Evolutionary conservation across 192 early-diverging fungal species (phyloP).

Genomic region (Gonapodya prolifera): DNA sequence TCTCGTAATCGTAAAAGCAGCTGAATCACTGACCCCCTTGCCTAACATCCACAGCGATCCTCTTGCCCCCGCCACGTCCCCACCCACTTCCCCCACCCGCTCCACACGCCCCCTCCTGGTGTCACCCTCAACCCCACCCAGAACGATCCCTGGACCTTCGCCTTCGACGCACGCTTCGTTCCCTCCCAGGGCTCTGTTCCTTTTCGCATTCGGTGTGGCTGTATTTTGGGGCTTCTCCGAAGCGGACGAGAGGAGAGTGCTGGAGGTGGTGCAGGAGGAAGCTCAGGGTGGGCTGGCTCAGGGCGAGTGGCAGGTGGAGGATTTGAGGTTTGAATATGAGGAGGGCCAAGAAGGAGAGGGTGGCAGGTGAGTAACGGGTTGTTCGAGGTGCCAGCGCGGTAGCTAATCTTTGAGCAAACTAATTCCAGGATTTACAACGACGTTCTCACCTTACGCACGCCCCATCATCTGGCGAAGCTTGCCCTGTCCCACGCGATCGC

Average conservation of each 20-base stretch:
- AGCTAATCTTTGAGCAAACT: conserved; percentile 5
- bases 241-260: conserved; percentile 60
- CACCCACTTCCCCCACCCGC: conserved; percentile 23
- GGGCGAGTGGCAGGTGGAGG: conserved; percentile 70
- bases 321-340: conserved; percentile 69
- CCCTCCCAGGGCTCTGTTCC: neutral
- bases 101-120: conserved; percentile 31
- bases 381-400: neutral
- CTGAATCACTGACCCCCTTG: conserved; percentile 4
- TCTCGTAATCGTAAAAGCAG: too few species aligned
- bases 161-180: conserved; percentile 66
- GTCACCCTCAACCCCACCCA: conserved; percentile 22
- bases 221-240: conserved; percentile 94
- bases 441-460: conserved; percentile 68
- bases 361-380: neutral
- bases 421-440: conserved; percentile 73
- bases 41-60: conserved; percentile 13
- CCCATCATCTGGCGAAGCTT: conserved; percentile 79
- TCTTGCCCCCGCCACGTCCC: conserved; percentile 41
- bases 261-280: conserved; percentile 31
- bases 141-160: conserved; percentile 57
- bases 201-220: conserved; percentile 41
- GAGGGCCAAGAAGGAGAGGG: neutral
- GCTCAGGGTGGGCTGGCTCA: conserved; percentile 55
- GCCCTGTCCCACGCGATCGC: conserved; percentile 93